Conservation (phyloP, 805 yeast species). For the Candida quercuum region DNA sequence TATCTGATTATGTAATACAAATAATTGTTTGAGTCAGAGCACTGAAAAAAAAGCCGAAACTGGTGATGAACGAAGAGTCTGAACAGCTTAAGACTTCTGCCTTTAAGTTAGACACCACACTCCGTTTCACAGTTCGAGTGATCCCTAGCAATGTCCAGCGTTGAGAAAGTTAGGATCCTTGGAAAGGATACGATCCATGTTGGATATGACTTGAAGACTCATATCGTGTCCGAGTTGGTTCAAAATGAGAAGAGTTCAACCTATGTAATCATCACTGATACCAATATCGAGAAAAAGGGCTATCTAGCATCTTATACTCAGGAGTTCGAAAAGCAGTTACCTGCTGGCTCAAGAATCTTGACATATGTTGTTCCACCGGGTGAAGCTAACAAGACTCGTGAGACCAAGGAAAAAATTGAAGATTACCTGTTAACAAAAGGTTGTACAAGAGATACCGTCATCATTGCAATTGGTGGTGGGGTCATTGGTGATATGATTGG, state of each 20-base stretch:
- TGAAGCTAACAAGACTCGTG: constrained; percentile 82
- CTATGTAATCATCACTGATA: constrained; percentile 85
- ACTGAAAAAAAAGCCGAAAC: not conserved
- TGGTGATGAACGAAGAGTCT: too few species aligned
- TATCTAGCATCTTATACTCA: constrained; percentile 45
- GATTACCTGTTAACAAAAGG: constrained; percentile 78
- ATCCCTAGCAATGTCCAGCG: not conserved
- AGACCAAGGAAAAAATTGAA: constrained; percentile 88
- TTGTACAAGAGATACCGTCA: constrained; percentile 93
- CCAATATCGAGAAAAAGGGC: constrained; percentile 65
- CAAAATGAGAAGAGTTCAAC: constrained; percentile 72
- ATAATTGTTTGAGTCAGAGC: too few species aligned
- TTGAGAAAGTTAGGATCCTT: constrained; percentile 61
- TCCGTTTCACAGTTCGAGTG: too few species aligned
- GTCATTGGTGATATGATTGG: constrained; percentile 99
- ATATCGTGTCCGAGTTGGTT: constrained; percentile 66
- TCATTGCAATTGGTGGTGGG: constrained; percentile 96
- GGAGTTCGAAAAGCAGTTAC: constrained; percentile 39
- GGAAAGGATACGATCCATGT: constrained; percentile 84
- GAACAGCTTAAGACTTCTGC: too few species aligned
- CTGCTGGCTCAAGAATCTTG: constrained; percentile 57
- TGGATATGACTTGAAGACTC: constrained; percentile 75
- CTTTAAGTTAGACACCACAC: too few species aligned
- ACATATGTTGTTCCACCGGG: constrained; percentile 84
- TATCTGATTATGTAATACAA: too few species aligned